These are phyloP conservation scores for Daphne laureola DNA, from an alignment of 441 rosid species.

Conservation along the genomic window DNA sequence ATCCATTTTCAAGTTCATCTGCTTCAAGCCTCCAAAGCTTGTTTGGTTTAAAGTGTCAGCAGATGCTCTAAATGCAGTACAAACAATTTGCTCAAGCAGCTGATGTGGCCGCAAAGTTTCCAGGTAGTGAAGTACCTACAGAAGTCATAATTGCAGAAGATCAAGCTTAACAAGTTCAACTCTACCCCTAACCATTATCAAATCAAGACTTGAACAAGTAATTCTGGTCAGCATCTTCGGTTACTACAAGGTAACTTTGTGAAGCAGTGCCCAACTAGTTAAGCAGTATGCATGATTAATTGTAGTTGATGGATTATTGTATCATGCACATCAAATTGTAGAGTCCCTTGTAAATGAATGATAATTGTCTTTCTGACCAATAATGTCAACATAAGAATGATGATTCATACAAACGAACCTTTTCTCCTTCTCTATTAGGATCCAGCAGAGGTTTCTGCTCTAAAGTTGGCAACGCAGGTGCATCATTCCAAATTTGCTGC, in stretches of 20 bases:
- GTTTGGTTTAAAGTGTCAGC: slow-evolving; percentile 87
- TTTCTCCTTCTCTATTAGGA: slow-evolving; percentile 91
- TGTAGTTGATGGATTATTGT: too few relatives aligned
- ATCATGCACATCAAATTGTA: too few relatives aligned
- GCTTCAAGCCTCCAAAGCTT: slow-evolving; percentile 61
- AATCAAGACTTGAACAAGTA: too few relatives aligned
- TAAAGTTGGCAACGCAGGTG: slow-evolving; percentile 69
- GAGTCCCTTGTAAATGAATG: too few relatives aligned
- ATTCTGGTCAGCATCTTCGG: too few relatives aligned
- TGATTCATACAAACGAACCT: slow-evolving; percentile 38
- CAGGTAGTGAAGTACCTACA: slow-evolving; percentile 82
- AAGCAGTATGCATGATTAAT: too few relatives aligned
- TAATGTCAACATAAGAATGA: neutral
- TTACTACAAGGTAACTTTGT: too few relatives aligned
- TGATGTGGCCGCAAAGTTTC: slow-evolving; percentile 90
- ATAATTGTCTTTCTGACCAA: too few relatives aligned
- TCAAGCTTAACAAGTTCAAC: slow-evolving; percentile 8
- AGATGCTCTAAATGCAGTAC: slow-evolving; percentile 92
- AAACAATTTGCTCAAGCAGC: slow-evolving; percentile 95
- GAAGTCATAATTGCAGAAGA: slow-evolving; percentile 15
- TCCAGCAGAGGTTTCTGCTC: slow-evolving; percentile 92
- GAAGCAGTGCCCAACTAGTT: too few relatives aligned
- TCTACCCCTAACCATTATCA: too few relatives aligned
- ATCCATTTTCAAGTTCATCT: slow-evolving; percentile 61
- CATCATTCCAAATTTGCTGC: slow-evolving; percentile 87